These are phyloP conservation scores for Irpex lacteus DNA, from an alignment of 1,284 basidiomycete species.

Conservation along the genomic window DNA sequence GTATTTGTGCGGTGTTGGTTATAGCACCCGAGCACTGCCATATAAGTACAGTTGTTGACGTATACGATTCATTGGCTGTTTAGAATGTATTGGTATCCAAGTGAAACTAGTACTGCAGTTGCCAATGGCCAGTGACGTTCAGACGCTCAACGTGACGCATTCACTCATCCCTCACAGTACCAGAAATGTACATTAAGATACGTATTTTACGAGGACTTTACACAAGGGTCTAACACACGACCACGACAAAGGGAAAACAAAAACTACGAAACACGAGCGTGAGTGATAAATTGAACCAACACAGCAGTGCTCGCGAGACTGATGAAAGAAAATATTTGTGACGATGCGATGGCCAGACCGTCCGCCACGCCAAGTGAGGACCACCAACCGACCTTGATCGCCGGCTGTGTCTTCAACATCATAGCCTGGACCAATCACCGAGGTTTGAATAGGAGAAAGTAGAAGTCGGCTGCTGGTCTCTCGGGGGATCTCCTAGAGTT, in stretches of 20 bases:
- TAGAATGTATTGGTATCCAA: no score
- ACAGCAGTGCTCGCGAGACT: no score
- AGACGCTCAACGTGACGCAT: background rate
- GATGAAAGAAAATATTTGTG: no score
- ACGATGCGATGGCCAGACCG: no score
- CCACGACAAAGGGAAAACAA: background rate
- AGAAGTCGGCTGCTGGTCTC: background rate
- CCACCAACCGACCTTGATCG: slow-evolving; percentile 4
- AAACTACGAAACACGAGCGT: background rate
- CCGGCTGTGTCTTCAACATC: background rate
- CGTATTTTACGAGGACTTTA: background rate
- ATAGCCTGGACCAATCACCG: background rate
- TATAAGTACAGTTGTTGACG: no score
- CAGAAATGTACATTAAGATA: background rate
- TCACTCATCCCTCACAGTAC: background rate
- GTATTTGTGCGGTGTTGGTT: no score
- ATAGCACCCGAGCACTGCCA: no score
- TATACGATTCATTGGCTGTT: no score
- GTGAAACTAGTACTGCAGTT: no score
- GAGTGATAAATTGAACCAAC: no score
- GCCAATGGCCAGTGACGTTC: no score
- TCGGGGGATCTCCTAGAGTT: background rate
- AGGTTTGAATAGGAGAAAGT: background rate
- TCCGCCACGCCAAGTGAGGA: no score
- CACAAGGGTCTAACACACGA: background rate